A percentile compares a stretch with the other conserved stretches of the same genome.
phyloP scores from a whole-genome alignment of 257 asterid genomes.

The Petrea volubilis region DNA sequence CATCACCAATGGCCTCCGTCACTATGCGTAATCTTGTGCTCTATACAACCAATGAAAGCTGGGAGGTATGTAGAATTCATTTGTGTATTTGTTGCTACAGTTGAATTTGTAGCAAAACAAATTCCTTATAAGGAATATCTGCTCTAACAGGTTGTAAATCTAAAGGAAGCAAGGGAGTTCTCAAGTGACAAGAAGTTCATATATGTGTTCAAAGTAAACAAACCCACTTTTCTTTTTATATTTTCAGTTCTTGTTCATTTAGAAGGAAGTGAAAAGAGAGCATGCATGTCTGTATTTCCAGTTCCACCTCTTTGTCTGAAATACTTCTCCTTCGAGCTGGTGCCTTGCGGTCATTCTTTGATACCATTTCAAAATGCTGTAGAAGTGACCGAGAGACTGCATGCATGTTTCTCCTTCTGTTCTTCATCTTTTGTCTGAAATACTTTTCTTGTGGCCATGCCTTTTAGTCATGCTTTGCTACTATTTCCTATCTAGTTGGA shows the following conservation, averaged over 20 bases:
- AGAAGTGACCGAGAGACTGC: no score
- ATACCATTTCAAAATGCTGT: not conserved
- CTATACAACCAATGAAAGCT: constrained; percentile 85
- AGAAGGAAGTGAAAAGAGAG: constrained; percentile 3
- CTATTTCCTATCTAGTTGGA: constrained; percentile 2
- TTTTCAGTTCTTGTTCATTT: constrained; percentile 22
- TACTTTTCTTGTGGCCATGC: no score
- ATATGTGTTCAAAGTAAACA: constrained; percentile 86
- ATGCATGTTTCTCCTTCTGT: no score
- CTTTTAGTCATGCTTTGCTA: no score
- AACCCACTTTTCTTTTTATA: constrained; percentile 7
- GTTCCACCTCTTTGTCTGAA: constrained; percentile 11
- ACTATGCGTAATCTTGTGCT: constrained; percentile 89
- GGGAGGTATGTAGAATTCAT: constrained; percentile 65
- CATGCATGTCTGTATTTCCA: not conserved
- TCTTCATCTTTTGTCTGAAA: no score
- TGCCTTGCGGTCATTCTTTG: not conserved
- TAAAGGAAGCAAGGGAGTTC: constrained; percentile 94
- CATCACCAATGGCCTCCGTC: constrained; percentile 97
- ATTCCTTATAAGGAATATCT: constrained; percentile 24
- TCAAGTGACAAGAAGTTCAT: constrained; percentile 89
- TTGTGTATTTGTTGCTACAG: constrained; percentile 24
- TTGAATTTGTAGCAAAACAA: constrained; percentile 20
- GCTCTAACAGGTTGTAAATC: constrained; percentile 80
- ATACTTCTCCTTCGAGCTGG: constrained; percentile 1